A percentile compares a stretch with the other conserved stretches of the same genome.
These are phyloP conservation scores for Filobasidium wieringae DNA, from an alignment of 768 basidiomycete genomes.

Conservation along the genomic window DNA sequence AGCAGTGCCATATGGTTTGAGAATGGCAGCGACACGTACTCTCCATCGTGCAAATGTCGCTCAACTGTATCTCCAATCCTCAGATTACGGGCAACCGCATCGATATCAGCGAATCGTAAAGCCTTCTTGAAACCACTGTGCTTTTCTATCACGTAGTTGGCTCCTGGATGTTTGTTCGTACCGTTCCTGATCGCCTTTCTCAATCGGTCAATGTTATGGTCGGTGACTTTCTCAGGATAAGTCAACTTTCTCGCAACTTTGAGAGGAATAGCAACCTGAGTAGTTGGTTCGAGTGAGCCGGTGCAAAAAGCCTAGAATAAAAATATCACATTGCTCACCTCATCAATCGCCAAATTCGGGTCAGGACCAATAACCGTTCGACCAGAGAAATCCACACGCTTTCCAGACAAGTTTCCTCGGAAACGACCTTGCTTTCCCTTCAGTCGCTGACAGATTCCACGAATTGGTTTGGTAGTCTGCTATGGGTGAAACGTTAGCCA, in stretches of 20 bases:
- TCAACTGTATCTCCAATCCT: constrained; percentile 86
- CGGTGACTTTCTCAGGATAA: constrained; percentile 88
- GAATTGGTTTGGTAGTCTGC: constrained; percentile 80
- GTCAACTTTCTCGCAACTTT: constrained; percentile 89
- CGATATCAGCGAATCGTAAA: constrained; percentile 71
- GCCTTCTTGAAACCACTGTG: constrained; percentile 68
- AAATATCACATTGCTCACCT: constrained; percentile 43
- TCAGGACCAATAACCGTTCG: constrained; percentile 98
- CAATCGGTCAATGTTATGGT: constrained; percentile 71
- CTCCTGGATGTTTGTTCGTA: constrained; percentile 81
- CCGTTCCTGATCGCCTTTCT: constrained; percentile 74
- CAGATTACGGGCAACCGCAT: constrained; percentile 66
- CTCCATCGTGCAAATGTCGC: constrained; percentile 85
- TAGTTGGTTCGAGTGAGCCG: not conserved
- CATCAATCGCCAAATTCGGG: constrained; percentile 96
- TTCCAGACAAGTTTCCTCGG: constrained; percentile 93
- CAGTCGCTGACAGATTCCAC: constrained; percentile 92
- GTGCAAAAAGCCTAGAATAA: not conserved
- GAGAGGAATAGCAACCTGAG: constrained; percentile 73
- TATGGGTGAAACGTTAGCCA: not conserved
- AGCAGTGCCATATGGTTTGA: not conserved
- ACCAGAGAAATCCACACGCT: constrained; percentile 96
- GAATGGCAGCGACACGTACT: constrained; percentile 43
- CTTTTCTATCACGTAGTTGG: constrained; percentile 80
- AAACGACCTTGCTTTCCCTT: constrained; percentile 99